Evolutionary conservation across 257 asterid genomes (phyloP).

Genomic region (Salvia splendens): DNA sequence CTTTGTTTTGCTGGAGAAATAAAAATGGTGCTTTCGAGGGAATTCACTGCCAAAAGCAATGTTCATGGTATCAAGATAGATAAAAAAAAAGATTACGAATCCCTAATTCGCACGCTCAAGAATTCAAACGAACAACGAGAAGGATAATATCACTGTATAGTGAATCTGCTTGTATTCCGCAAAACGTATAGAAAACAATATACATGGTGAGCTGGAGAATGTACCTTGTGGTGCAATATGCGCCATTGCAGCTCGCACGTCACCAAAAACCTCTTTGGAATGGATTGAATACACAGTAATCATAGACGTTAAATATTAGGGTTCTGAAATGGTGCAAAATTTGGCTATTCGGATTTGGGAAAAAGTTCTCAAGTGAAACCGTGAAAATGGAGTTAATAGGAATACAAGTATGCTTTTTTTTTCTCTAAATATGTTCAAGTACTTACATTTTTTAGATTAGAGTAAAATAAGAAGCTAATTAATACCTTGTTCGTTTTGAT

Average conservation of each 20-base stretch:
- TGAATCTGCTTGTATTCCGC: background rate
- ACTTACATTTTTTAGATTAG: no score
- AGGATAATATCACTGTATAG: background rate
- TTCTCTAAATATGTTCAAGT: no score
- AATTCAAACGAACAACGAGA: background rate
- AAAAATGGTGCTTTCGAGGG: background rate
- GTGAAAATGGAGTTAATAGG: no score
- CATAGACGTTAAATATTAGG: background rate
- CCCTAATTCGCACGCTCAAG: background rate
- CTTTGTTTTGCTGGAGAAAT: no score
- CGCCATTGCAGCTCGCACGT: slow-evolving; percentile 4
- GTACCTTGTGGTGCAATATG: slow-evolving; percentile 26
- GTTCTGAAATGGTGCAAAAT: no score
- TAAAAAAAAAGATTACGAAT: background rate
- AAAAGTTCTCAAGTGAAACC: no score
- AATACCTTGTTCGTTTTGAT: no score
- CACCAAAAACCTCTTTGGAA: background rate
- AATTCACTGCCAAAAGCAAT: slow-evolving; percentile 4
- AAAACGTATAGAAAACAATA: slow-evolving; percentile 1
- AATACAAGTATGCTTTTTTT: no score
- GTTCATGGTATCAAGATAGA: background rate
- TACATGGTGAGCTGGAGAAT: slow-evolving; percentile 11
- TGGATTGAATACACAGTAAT: background rate
- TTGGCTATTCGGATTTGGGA: no score
- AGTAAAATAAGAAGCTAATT: no score